phyloP scores from a whole-genome alignment of 495 filamentous ascomycete genomes.

The Neurospora sp. region DNA sequence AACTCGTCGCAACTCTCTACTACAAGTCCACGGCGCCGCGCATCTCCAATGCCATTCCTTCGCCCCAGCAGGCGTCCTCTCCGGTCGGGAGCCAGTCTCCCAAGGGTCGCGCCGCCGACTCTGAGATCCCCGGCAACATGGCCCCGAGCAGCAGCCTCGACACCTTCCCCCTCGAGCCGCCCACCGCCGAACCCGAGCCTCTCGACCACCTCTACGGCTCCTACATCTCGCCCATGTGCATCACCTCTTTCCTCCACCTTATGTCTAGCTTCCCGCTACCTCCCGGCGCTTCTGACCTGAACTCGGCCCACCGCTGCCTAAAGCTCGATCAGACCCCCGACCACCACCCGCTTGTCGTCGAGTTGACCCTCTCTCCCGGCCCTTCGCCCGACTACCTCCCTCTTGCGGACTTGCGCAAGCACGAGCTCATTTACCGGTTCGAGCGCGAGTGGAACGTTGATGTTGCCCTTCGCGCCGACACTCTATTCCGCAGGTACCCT shows the following conservation, averaged over 20 bases:
- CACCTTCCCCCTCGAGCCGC: slow-evolving; percentile 62
- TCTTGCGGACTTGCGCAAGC: slow-evolving; percentile 58
- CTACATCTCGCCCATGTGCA: slow-evolving; percentile 66
- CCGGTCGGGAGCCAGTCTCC: slow-evolving; percentile 15
- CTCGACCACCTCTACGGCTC: slow-evolving; percentile 69
- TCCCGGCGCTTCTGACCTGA: slow-evolving; percentile 44
- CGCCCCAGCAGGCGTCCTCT: slow-evolving; percentile 18
- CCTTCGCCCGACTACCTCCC: slow-evolving; percentile 58
- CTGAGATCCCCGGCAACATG: slow-evolving; percentile 39
- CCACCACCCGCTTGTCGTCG: slow-evolving; percentile 53
- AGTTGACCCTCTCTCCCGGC: slow-evolving; percentile 58
- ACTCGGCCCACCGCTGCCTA: slow-evolving; percentile 61
- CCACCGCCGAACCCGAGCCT: slow-evolving; percentile 48
- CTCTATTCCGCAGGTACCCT: slow-evolving; percentile 63
- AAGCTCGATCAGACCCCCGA: slow-evolving; percentile 37
- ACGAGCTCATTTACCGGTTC: slow-evolving; percentile 71
- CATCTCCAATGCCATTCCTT: slow-evolving; percentile 20
- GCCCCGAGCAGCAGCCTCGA: slow-evolving; percentile 58
- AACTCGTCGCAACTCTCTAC: slow-evolving; percentile 57
- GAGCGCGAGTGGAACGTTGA: slow-evolving; percentile 84
- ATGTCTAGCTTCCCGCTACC: slow-evolving; percentile 56
- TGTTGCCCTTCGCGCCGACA: slow-evolving; percentile 59
- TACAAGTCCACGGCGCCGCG: slow-evolving; percentile 45
- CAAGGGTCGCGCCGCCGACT: slow-evolving; percentile 19
- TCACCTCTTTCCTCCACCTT: slow-evolving; percentile 72